Evolutionary conservation across 176 grass and related monocot species (phyloP).

Genomic region (Oryza glumipatula): DNA sequence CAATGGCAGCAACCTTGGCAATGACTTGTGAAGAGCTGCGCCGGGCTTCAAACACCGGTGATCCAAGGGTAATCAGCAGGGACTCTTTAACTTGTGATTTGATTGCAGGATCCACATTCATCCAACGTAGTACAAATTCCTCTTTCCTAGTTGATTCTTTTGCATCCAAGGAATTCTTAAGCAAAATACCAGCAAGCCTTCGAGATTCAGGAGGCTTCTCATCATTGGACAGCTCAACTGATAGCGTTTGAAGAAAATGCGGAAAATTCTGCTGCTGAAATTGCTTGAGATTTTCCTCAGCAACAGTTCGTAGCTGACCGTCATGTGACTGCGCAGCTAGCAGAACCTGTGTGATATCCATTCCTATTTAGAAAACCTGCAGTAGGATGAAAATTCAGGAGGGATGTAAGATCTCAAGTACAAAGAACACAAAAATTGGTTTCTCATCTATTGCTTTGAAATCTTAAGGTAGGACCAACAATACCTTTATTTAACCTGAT

Average conservation of each 20-base stretch:
- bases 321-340: constrained; percentile 61
- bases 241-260: constrained; percentile 51
- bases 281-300: constrained; percentile 62
- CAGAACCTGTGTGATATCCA: constrained; percentile 60
- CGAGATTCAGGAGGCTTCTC: constrained; percentile 71
- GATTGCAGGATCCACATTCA: constrained; percentile 54
- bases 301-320: constrained; percentile 40
- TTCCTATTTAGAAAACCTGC: constrained; percentile 30
- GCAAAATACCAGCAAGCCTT: constrained; percentile 67
- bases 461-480: neutral
- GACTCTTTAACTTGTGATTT: constrained; percentile 63
- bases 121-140: constrained; percentile 49
- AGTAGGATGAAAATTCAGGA: constrained; percentile 14
- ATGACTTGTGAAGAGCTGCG: constrained; percentile 65
- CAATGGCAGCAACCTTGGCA: constrained; percentile 71
- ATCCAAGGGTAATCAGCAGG: constrained; percentile 58
- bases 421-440: neutral
- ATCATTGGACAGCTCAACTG: constrained; percentile 60
- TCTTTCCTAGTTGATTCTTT: constrained; percentile 59
- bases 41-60: constrained; percentile 54
- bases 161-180: constrained; percentile 73
- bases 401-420: constrained; percentile 4
- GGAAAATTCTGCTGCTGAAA: constrained; percentile 66
- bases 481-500: neutral
- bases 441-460: neutral